phyloP scores from a whole-genome alignment of 1,284 basidiomycete species.

The Sphaerobolus stellatus region DNA sequence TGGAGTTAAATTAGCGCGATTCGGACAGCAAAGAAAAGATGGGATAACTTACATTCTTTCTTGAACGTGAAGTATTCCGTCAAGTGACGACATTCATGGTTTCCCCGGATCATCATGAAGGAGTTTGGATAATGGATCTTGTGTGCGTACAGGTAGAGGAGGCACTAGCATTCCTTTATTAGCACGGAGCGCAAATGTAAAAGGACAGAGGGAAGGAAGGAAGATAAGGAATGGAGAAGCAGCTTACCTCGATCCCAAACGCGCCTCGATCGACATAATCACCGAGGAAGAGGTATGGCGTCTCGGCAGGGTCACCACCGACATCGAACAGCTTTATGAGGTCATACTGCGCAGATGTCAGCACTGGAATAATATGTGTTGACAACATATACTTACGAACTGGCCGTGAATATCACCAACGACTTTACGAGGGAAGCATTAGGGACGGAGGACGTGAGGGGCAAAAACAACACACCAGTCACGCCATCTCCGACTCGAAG shows the following conservation, averaged over 20 bases:
- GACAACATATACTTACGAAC: constrained; percentile 68
- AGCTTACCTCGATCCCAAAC: constrained; percentile 87
- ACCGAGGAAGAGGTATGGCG: constrained; percentile 92
- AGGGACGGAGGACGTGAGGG: constrained; percentile 10
- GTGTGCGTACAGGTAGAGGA: constrained; percentile 86
- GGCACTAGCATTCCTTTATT: too few relatives aligned
- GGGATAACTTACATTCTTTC: constrained; percentile 70
- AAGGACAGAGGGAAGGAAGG: not conserved
- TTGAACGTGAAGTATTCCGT: constrained; percentile 99
- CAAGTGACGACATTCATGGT: constrained; percentile 96
- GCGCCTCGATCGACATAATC: constrained; percentile 98
- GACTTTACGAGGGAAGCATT: constrained; percentile 47
- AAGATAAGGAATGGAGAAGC: constrained; percentile 12
- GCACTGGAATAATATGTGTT: constrained; percentile 15
- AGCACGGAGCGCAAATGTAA: too few relatives aligned
- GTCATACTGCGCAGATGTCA: constrained; percentile 68
- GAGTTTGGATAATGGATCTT: constrained; percentile 95
- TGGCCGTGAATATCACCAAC: constrained; percentile 99
- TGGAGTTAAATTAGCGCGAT: constrained; percentile 3
- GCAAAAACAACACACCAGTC: constrained; percentile 65
- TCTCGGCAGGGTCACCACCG: constrained; percentile 86
- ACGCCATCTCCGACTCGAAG: constrained; percentile 88
- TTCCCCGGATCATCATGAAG: constrained; percentile 89
- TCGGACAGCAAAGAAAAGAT: constrained; percentile 22
- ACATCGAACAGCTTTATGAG: constrained; percentile 98